phyloP scores from a whole-genome alignment of 1,284 basidiomycete genomes.

The Ustilago xerochloae region DNA sequence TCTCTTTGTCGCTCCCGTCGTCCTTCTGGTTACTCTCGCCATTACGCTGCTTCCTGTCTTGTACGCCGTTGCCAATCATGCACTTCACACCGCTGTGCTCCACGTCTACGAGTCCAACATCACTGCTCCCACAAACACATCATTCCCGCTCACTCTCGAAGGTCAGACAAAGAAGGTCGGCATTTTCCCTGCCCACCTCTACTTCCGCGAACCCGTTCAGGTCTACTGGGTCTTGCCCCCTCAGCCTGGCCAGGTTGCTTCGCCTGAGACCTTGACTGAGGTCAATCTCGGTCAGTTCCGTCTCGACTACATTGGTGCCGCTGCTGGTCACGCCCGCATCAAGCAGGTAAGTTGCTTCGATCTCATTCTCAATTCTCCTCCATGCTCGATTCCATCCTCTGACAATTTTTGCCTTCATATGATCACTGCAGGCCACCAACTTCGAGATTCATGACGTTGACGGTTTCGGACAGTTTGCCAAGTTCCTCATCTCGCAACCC shows the following conservation, averaged over 20 bases:
- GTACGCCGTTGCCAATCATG: constrained; percentile 67
- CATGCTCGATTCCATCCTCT: neutral
- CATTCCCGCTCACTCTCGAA: constrained; percentile 66
- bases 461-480: constrained; percentile 66
- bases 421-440: constrained; percentile 50
- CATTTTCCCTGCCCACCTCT: constrained; percentile 68
- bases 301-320: constrained; percentile 63
- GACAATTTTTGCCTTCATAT: neutral
- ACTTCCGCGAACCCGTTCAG: constrained; percentile 66
- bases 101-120: constrained; percentile 67
- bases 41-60: constrained; percentile 67
- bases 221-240: constrained; percentile 67
- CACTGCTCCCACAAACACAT: constrained; percentile 61
- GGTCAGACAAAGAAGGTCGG: constrained; percentile 68
- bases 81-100: constrained; percentile 65
- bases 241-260: constrained; percentile 33
- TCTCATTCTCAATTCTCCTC: neutral
- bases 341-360: constrained; percentile 58
- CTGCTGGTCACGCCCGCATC: constrained; percentile 67
- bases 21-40: constrained; percentile 56
- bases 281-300: constrained; percentile 62
- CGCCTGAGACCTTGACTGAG: constrained; percentile 56
- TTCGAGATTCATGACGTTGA: constrained; percentile 65
- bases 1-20: constrained; percentile 55
- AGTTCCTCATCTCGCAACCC: constrained; percentile 75